phyloP scores from a whole-genome alignment of 176 grass and related monocot genomes.

The Zea mays region Zm-B73-REFERENCE-NAM-5.0 NC_050103.1:85136001-85136500 shows the following conservation, averaged over 20 bases:
- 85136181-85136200: slow-evolving; percentile 70
- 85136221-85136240: not conserved
- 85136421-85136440: too few relatives aligned
- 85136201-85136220: slow-evolving; percentile 20
- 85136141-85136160: slow-evolving; percentile 77
- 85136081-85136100: slow-evolving; percentile 43
- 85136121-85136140: slow-evolving; percentile 85
- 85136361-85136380: not conserved
- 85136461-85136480: too few relatives aligned
- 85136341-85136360: not conserved
- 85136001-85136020: slow-evolving; percentile 51
- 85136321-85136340: not conserved
- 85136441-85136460: too few relatives aligned
- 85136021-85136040: not conserved
- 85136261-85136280: not conserved
- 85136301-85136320: not conserved
- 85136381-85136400: not conserved
- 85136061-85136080: not conserved
- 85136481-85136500: not conserved
- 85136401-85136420: not conserved
- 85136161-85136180: slow-evolving; percentile 89
- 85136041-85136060: not conserved
- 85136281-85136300: not conserved
- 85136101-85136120: slow-evolving; percentile 90
- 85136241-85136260: not conserved